Conservation (phyloP, 1,284 basidiomycete species). For the Rhizoctonia solani region DNA sequence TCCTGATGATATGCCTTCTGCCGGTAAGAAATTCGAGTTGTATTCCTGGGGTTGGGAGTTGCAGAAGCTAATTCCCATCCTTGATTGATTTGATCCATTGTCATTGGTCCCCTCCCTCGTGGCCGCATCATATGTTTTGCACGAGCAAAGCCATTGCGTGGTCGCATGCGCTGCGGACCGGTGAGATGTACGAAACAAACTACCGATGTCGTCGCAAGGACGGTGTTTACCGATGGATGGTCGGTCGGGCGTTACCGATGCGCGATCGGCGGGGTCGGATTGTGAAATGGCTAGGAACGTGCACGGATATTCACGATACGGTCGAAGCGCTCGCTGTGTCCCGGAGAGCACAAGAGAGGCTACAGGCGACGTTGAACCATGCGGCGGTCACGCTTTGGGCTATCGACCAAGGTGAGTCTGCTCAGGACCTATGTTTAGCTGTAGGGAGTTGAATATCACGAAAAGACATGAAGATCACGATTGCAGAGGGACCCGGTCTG, state of each 20-base stretch:
- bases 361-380: conserved; percentile 27
- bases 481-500: conserved; percentile 31
- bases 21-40: neutral
- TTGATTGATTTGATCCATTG: too few relatives aligned
- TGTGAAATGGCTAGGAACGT: conserved; percentile 31
- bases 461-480: conserved; percentile 28
- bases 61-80: too few relatives aligned
- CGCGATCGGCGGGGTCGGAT: conserved; percentile 17
- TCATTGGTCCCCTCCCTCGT: too few relatives aligned
- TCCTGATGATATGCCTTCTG: conserved; percentile 21
- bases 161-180: conserved; percentile 21
- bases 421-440: neutral
- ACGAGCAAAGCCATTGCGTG: conserved; percentile 3
- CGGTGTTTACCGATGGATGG: conserved; percentile 33
- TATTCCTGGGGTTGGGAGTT: neutral
- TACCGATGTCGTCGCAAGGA: conserved; percentile 27
- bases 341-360: conserved; percentile 10
- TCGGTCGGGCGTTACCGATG: conserved; percentile 24
- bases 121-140: too few relatives aligned
- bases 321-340: conserved; percentile 26
- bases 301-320: conserved; percentile 33
- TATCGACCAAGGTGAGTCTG: neutral
- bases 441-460: neutral
- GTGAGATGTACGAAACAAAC: conserved; percentile 30
- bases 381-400: conserved; percentile 32